These are phyloP conservation scores for Colletotrichum sidae DNA, from an alignment of 2,329 filamentous ascomycete genomes.

Conservation along the genomic window DNA sequence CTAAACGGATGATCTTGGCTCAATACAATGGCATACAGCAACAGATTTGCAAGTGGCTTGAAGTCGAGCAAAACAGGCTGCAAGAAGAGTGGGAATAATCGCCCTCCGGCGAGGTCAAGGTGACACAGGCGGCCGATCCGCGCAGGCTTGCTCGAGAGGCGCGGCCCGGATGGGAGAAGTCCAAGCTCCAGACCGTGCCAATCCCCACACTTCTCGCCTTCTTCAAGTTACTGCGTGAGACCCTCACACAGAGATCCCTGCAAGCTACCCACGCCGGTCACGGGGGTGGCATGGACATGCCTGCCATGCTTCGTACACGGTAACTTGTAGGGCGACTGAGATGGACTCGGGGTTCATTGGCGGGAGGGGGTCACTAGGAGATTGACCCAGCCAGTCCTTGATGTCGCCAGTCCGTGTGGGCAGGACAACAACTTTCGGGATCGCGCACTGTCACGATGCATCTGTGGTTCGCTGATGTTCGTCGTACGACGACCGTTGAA, in stretches of 20 bases:
- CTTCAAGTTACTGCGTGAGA: conserved; percentile 20
- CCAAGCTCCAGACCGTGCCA: conserved; percentile 35
- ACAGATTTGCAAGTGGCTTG: no score
- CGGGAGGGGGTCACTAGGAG: conserved; percentile 1
- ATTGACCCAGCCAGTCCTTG: conserved; percentile 5
- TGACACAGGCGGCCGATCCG: conserved; percentile 31
- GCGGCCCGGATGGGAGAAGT: conserved; percentile 19
- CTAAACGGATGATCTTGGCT: no score
- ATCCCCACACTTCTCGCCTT: conserved; percentile 34
- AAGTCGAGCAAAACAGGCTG: no score
- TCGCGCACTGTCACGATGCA: conserved; percentile 1
- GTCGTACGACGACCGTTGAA: conserved; percentile 16
- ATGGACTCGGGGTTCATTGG: conserved; percentile 7
- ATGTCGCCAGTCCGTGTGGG: conserved; percentile 3
- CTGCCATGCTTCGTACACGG: neutral
- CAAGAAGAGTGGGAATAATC: no score
- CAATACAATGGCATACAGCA: no score
- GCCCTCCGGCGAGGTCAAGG: conserved; percentile 10
- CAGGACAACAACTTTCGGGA: neutral
- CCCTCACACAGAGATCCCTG: conserved; percentile 20
- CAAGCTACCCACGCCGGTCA: conserved; percentile 24
- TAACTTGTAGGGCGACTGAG: conserved; percentile 16
- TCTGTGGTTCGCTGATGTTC: neutral
- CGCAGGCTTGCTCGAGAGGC: conserved; percentile 17
- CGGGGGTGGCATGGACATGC: conserved; percentile 24